Evolutionary conservation across 805 yeast genomes (phyloP).

Genomic region (Candida sonorensis): DNA sequence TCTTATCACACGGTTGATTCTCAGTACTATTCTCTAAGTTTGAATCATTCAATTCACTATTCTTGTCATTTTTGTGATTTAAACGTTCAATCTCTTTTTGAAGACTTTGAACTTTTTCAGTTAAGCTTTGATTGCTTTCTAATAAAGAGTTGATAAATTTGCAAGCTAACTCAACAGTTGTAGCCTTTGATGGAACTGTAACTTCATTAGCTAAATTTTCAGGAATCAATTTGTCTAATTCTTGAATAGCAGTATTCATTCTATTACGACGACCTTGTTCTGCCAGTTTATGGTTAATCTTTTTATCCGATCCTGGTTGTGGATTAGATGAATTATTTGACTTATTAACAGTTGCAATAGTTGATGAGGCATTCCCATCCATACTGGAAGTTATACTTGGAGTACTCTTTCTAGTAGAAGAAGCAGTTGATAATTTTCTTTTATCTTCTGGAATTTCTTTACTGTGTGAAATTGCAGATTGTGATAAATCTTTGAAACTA

Average conservation of each 20-base stretch:
- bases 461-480: not conserved
- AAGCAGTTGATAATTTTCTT: too few relatives aligned
- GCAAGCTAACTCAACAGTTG: constrained; percentile 88
- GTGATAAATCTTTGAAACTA: not conserved
- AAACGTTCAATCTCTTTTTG: constrained; percentile 19
- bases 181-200: constrained; percentile 82
- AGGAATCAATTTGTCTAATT: constrained; percentile 64
- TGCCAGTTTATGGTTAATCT: constrained; percentile 80
- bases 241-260: constrained; percentile 81
- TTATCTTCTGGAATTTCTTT: too few relatives aligned
- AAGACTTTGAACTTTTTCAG: too few relatives aligned
- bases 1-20: too few relatives aligned
- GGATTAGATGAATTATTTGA: constrained; percentile 2
- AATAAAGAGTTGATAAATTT: constrained; percentile 50
- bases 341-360: too few relatives aligned
- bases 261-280: constrained; percentile 95
- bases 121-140: too few relatives aligned
- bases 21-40: too few relatives aligned
- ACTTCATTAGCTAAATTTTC: constrained; percentile 46
- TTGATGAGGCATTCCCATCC: not conserved
- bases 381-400: constrained; percentile 13
- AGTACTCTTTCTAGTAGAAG: constrained; percentile 9
- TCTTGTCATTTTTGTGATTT: too few relatives aligned
- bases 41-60: too few relatives aligned
- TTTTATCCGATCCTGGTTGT: constrained; percentile 33